Evolutionary conservation across 2,329 filamentous ascomycete genomes (phyloP).

Genomic region (Colletotrichum nymphaeae): DNA sequence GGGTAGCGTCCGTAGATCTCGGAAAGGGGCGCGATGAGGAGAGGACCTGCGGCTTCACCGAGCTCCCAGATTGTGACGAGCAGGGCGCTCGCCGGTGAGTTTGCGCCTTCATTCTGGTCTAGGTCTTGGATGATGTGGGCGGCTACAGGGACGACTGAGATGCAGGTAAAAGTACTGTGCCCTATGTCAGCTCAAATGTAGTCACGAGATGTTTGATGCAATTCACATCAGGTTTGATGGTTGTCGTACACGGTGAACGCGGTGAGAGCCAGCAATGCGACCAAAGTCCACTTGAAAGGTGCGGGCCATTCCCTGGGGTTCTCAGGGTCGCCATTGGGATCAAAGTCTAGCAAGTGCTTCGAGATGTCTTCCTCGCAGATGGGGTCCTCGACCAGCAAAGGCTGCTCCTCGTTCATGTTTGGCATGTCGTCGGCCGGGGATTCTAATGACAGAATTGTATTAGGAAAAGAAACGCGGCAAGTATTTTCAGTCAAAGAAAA

Average conservation of each 20-base stretch:
- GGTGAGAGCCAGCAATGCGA: slow-evolving; percentile 63
- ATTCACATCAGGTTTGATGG: neutral
- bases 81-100: slow-evolving; percentile 64
- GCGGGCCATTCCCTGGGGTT: slow-evolving; percentile 66
- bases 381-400: slow-evolving; percentile 27
- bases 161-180: slow-evolving; percentile 66
- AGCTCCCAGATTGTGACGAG: slow-evolving; percentile 80
- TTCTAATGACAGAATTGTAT: neutral
- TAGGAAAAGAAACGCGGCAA: neutral
- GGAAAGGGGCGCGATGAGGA: slow-evolving; percentile 70
- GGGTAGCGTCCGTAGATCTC: slow-evolving; percentile 69
- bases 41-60: slow-evolving; percentile 71
- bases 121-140: slow-evolving; percentile 62
- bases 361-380: slow-evolving; percentile 28
- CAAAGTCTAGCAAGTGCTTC: slow-evolving; percentile 35
- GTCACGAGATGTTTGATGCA: neutral
- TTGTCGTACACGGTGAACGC: slow-evolving; percentile 64
- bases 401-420: slow-evolving; percentile 22
- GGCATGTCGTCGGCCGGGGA: neutral
- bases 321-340: slow-evolving; percentile 36
- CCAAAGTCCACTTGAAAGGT: slow-evolving; percentile 64
- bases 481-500: neutral
- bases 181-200: neutral
- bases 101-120: slow-evolving; percentile 45
- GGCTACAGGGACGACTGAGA: slow-evolving; percentile 65